Base-by-base conservation (phyloP, 345 rosid species). In the Hibiscus syriacus region DNA sequence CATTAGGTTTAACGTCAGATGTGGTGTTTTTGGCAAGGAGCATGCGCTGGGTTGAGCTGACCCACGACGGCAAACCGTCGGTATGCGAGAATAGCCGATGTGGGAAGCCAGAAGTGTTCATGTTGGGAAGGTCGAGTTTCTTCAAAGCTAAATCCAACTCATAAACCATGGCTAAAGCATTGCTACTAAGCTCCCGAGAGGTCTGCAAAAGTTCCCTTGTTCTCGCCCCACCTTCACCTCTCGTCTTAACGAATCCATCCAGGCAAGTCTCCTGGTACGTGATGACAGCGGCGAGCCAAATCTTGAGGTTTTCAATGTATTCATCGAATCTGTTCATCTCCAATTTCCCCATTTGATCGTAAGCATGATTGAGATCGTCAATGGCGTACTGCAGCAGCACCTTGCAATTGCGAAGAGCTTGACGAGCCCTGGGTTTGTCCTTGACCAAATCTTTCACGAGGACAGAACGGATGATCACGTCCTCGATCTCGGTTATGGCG, bases 251-350 rank as follows among this genome's bases (percentile, higher is more conserved):
- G 56, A 92, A 90, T 4, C 84, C 82, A 6, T 90, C 96, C 12
- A 87, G 30, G 72, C 98, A 92, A 5, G 87, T 90, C 30, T 88
- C 79, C 61, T 90, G 90, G 75, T 81, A 86, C 0, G 96, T 92
- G 17, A 83, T 59, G 23, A 96, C 76, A 32, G 88, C 97, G 53
- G 93, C 89, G 11, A 90, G 83, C 97, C 92, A 90, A 66, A 83
- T 72, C 50, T 79, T 75, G 58, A 92, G 83, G 73, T 88, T 83
- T 12, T 81, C 79, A 1, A 82, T 48, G 64, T 69, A 84, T 16
- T 55, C 34, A 2, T 81, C 81, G 0, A 78, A 2, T 55, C 67
- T 75, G 43, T 63, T 60, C 0, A 77, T 3, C 2, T 86, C 84
- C 12, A 84, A 83, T 0, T 55, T 70, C 9, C 81, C 79, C 25